Percentiles rank a stretch among this genome's conserved stretches.
These are phyloP conservation scores for Pleurotus platypus DNA, from an alignment of 768 basidiomycete species.

Conservation along the genomic window DNA sequence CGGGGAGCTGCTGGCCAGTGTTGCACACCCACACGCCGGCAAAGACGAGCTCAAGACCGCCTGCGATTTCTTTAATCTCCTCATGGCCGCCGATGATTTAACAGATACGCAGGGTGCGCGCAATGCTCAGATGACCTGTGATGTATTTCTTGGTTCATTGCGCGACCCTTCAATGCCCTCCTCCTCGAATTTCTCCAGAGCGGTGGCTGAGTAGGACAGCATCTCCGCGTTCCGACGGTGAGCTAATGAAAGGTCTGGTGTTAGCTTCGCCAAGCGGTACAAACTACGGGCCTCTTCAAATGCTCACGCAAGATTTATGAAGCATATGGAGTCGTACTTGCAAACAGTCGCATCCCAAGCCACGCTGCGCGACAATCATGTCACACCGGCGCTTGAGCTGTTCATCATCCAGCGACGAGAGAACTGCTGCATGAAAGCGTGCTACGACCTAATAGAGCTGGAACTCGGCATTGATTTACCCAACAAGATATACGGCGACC, in stretches of 20 bases:
- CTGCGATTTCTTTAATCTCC: background rate
- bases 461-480: background rate
- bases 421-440: background rate
- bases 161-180: background rate
- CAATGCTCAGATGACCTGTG: background rate
- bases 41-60: background rate
- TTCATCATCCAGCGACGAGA: background rate
- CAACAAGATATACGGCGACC: background rate
- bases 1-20: background rate
- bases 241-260: too few species aligned
- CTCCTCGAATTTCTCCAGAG: background rate
- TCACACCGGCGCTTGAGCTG: background rate
- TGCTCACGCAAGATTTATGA: background rate
- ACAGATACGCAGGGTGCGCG: background rate
- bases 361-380: background rate
- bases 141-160: background rate
- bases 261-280: background rate
- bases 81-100: background rate
- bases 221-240: background rate
- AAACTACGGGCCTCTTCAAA: background rate
- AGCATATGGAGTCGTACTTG: background rate
- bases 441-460: background rate
- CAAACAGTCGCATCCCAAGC: background rate
- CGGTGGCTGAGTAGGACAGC: background rate
- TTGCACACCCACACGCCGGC: background rate